Evolutionary conservation across 192 early-diverging fungal genomes (phyloP).

Genomic region (Tieghemiomyces parasiticus): DNA sequence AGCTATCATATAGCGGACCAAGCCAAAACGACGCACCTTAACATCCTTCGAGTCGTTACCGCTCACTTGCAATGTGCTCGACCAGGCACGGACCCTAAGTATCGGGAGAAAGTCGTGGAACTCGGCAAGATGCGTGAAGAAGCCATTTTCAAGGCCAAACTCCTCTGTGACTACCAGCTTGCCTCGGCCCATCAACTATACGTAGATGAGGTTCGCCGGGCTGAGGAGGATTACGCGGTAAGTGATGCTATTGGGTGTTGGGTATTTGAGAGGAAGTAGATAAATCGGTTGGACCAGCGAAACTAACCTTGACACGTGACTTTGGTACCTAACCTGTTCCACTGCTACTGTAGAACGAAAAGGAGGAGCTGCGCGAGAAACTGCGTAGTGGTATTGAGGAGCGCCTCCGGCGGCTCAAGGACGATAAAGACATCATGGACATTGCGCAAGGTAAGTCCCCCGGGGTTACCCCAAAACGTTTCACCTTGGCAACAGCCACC

Average conservation of each 20-base stretch:
- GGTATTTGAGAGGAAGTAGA: too few species aligned
- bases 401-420: slow-evolving; percentile 53
- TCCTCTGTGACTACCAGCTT: slow-evolving; percentile 55
- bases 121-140: slow-evolving; percentile 40
- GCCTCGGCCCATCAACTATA: slow-evolving; percentile 50
- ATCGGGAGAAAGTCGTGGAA: slow-evolving; percentile 40
- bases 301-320: too few species aligned
- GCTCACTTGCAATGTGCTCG: too few species aligned
- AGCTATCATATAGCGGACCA: too few species aligned
- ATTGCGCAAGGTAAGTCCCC: slow-evolving; percentile 39
- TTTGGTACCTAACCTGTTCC: too few species aligned
- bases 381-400: slow-evolving; percentile 65
- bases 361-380: slow-evolving; percentile 53
- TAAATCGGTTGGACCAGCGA: too few species aligned
- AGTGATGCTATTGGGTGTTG: too few species aligned
- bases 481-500: too few species aligned
- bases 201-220: slow-evolving; percentile 35
- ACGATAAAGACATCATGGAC: slow-evolving; percentile 77
- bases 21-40: too few species aligned
- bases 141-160: slow-evolving; percentile 33
- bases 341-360: slow-evolving; percentile 39
- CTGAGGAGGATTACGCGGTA: slow-evolving; percentile 54
- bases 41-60: too few species aligned
- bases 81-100: slow-evolving; percentile 53
- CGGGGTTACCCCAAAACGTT: too few species aligned